Conservation (phyloP, 2,329 filamentous ascomycete genomes). For the Talaromyces verruculosus region DNA sequence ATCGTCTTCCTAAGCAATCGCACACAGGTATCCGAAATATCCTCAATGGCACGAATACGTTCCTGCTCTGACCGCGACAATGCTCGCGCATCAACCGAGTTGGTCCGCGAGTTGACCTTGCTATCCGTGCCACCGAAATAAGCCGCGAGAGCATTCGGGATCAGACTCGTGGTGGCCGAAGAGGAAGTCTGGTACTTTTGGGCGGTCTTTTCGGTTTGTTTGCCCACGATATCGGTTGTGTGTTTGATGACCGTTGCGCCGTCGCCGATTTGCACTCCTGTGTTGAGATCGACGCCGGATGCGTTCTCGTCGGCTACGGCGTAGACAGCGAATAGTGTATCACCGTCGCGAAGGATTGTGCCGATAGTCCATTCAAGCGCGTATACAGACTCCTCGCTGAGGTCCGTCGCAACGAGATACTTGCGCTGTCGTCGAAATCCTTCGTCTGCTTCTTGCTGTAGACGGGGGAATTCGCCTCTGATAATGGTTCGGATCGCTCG, state of each 20-base stretch:
- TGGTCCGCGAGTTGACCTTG: constrained; percentile 37
- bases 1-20: constrained; percentile 84
- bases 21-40: constrained; percentile 81
- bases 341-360: constrained; percentile 88
- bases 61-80: constrained; percentile 70
- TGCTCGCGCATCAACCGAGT: constrained; percentile 52
- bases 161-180: constrained; percentile 24
- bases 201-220: constrained; percentile 57
- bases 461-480: constrained; percentile 73
- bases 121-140: constrained; percentile 41
- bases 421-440: constrained; percentile 78
- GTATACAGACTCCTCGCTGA: constrained; percentile 91
- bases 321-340: constrained; percentile 90
- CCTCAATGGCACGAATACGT: constrained; percentile 74
- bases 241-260: constrained; percentile 74
- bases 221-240: constrained; percentile 66
- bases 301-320: constrained; percentile 81
- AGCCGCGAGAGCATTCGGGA: constrained; percentile 35
- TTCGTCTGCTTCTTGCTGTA: constrained; percentile 75
- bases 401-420: constrained; percentile 92
- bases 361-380: constrained; percentile 97
- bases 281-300: constrained; percentile 34
- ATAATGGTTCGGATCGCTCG: constrained; percentile 87
- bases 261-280: constrained; percentile 62
- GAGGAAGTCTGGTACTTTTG: constrained; percentile 42